A percentile compares a stretch with the other conserved stretches of the same genome.
Conservation (phyloP, 208 protist genomes). For the Crithidia expoeki region DNA sequence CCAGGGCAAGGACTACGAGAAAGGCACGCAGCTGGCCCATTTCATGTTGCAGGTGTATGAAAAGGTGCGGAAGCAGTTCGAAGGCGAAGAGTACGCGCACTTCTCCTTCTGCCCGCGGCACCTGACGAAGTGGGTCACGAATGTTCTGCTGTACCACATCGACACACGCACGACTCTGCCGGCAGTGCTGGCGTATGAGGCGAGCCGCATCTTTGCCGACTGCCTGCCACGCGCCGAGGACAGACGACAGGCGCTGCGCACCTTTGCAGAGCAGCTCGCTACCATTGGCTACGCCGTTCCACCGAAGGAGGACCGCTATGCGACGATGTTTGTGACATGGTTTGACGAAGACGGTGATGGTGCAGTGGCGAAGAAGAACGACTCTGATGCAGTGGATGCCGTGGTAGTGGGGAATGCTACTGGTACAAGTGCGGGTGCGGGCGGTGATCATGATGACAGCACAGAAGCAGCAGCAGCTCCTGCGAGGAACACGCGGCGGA, state of each 20-base stretch:
- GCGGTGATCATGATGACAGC: background rate
- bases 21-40: slow-evolving; percentile 82
- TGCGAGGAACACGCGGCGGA: background rate
- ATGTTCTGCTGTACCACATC: slow-evolving; percentile 93
- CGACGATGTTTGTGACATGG: slow-evolving; percentile 91
- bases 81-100: slow-evolving; percentile 94
- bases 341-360: slow-evolving; percentile 44
- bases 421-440: background rate
- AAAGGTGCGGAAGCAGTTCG: slow-evolving; percentile 88
- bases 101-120: slow-evolving; percentile 97
- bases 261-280: slow-evolving; percentile 82
- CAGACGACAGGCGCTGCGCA: slow-evolving; percentile 64
- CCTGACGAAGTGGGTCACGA: slow-evolving; percentile 93
- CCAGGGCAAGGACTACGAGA: slow-evolving; percentile 71
- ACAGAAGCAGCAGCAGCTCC: background rate
- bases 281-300: slow-evolving; percentile 84
- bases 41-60: slow-evolving; percentile 96
- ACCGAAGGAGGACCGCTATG: slow-evolving; percentile 67
- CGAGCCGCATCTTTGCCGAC: slow-evolving; percentile 93
- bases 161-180: slow-evolving; percentile 87
- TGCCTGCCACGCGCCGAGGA: slow-evolving; percentile 88
- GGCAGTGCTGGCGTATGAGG: slow-evolving; percentile 94
- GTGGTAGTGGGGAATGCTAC: slow-evolving; percentile 24
- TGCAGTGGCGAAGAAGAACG: background rate
- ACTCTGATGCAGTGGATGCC: background rate